Percentiles rank a stretch among this genome's conserved stretches.
phyloP scores from a whole-genome alignment of 2,329 filamentous ascomycete genomes.

The Colletotrichum sublineola region DNA sequence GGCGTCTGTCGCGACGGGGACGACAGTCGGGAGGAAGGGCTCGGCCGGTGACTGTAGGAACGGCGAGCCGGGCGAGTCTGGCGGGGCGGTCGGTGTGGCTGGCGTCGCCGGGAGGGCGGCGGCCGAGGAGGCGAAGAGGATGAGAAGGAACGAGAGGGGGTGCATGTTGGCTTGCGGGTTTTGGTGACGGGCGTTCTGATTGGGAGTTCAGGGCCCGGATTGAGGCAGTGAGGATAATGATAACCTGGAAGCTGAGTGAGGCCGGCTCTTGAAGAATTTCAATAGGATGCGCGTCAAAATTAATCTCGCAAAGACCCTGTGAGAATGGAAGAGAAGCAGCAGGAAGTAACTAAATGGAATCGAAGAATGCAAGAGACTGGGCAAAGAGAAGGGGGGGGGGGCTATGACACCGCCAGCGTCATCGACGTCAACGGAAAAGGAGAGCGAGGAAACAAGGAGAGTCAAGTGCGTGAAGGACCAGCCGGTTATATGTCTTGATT shows the following conservation, averaged over 20 bases:
- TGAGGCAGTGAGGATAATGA: neutral
- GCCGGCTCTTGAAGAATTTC: neutral
- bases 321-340: neutral
- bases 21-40: slow-evolving; percentile 24
- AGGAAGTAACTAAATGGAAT: neutral
- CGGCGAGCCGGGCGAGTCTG: neutral
- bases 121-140: slow-evolving; percentile 29
- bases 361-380: neutral
- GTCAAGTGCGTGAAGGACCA: neutral
- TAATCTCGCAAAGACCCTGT: neutral
- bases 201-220: no score
- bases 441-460: neutral
- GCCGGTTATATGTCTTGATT: slow-evolving; percentile 4
- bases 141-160: slow-evolving; percentile 14
- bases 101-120: slow-evolving; percentile 32
- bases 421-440: neutral
- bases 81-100: slow-evolving; percentile 21
- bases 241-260: neutral
- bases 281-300: neutral
- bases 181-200: no score
- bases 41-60: neutral
- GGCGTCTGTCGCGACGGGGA: slow-evolving; percentile 5
- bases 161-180: neutral
- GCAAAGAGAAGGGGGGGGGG: no score
- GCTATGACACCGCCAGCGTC: slow-evolving; percentile 1